Percentiles rank a stretch among this genome's conserved stretches.
phyloP scores from a whole-genome alignment of 2,329 filamentous ascomycete species.

The Ophidiomyces ophidiicola region DNA sequence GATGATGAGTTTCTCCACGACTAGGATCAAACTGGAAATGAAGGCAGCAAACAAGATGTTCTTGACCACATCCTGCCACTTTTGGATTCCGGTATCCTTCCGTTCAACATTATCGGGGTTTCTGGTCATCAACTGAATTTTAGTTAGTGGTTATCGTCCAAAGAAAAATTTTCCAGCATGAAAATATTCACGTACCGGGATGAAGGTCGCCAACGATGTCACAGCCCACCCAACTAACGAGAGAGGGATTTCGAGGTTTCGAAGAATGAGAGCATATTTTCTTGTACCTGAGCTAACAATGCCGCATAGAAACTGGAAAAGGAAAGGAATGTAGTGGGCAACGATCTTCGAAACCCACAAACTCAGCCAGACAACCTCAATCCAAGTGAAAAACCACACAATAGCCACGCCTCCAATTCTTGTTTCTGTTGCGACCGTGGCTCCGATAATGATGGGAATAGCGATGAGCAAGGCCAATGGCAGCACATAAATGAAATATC shows the following conservation, averaged over 20 bases:
- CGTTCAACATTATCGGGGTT: constrained; percentile 28
- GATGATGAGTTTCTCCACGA: constrained; percentile 48
- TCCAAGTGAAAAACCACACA: constrained; percentile 52
- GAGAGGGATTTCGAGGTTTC: constrained; percentile 47
- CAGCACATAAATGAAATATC: constrained; percentile 51
- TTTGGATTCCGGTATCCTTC: constrained; percentile 24
- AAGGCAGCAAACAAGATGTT: constrained; percentile 48
- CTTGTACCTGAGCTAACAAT: constrained; percentile 53
- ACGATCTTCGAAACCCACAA: constrained; percentile 52
- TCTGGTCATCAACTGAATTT: constrained; percentile 31
- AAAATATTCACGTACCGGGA: constrained; percentile 32
- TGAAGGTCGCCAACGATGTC: constrained; percentile 48
- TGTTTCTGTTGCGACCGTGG: constrained; percentile 37
- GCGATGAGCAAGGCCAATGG: constrained; percentile 48
- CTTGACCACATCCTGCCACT: constrained; percentile 46
- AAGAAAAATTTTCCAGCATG: background rate
- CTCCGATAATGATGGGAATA: constrained; percentile 52
- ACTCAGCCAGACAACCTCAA: constrained; percentile 52
- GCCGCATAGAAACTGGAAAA: constrained; percentile 51
- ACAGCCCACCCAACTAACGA: constrained; percentile 50
- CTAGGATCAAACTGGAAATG: constrained; percentile 45
- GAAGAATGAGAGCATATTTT: constrained; percentile 50
- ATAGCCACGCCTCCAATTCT: constrained; percentile 45
- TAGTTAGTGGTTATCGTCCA: constrained; percentile 5
- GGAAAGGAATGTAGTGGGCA: constrained; percentile 44